Conservation (phyloP, 805 yeast species). For the Zygosaccharomyces kombuchaensis region DNA sequence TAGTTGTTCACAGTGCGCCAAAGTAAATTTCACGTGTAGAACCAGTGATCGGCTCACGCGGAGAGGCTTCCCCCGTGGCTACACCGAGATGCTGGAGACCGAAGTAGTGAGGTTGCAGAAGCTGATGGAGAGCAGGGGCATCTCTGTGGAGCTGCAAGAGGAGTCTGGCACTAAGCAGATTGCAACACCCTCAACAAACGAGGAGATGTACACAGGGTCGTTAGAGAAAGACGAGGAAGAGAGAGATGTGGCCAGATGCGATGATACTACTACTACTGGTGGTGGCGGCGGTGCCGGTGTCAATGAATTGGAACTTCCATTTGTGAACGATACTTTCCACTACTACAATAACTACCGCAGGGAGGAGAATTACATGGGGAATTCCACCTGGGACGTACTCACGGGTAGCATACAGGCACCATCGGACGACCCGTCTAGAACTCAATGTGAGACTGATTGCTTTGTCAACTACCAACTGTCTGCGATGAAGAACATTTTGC, state of each 20-base stretch:
- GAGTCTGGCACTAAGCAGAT: conserved; percentile 1
- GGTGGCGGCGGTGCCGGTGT: neutral
- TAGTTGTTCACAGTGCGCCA: conserved; percentile 59
- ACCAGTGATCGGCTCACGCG: conserved; percentile 71
- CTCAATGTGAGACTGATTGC: conserved; percentile 3
- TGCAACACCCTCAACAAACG: neutral
- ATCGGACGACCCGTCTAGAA: neutral
- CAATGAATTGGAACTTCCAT: conserved; percentile 19
- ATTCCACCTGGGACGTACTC: conserved; percentile 25
- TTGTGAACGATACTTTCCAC: conserved; percentile 29
- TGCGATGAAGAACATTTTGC: conserved; percentile 14
- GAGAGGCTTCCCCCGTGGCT: conserved; percentile 76
- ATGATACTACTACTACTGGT: neutral
- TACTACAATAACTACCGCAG: conserved; percentile 18
- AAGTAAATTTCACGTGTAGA: conserved; percentile 62
- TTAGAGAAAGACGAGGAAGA: neutral
- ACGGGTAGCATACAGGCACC: conserved; percentile 3
- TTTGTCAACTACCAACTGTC: conserved; percentile 10
- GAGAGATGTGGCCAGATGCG: neutral
- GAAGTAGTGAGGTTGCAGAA: conserved; percentile 58
- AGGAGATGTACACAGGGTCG: neutral
- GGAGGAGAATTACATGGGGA: conserved; percentile 23
- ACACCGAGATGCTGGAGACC: conserved; percentile 68
- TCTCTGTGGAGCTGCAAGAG: neutral
- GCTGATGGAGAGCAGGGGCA: conserved; percentile 9